Conservation (phyloP, 176 grass and related monocot species). For the Tuctoria greenei region DNA sequence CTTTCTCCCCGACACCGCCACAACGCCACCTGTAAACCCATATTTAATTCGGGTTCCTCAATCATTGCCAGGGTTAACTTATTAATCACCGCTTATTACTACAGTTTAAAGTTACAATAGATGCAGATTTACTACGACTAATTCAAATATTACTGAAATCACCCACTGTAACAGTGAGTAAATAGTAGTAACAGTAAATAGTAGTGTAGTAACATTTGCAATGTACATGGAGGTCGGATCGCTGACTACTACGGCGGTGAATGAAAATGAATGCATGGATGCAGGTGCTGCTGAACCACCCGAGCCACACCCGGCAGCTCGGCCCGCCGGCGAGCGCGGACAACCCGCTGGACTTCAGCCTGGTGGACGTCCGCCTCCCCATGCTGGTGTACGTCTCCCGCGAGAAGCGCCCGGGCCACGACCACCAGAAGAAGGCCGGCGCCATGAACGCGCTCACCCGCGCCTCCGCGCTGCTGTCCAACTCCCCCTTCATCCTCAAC, state of each 20-base stretch:
- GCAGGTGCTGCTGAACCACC: constrained; percentile 68
- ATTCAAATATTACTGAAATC: no score
- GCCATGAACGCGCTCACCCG: constrained; percentile 90
- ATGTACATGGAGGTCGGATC: background rate
- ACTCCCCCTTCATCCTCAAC: constrained; percentile 79
- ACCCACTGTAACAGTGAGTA: no score
- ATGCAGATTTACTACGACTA: no score
- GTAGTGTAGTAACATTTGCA: background rate
- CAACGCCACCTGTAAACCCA: constrained; percentile 23
- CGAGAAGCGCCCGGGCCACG: constrained; percentile 71
- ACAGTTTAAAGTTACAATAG: no score
- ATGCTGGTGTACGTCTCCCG: constrained; percentile 79
- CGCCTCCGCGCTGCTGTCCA: constrained; percentile 60
- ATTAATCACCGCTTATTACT: no score
- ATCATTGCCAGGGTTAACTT: background rate
- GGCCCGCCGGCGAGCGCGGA: constrained; percentile 55
- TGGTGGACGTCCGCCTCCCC: constrained; percentile 56
- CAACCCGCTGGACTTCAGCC: constrained; percentile 57
- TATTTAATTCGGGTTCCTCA: background rate
- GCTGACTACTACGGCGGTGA: background rate
- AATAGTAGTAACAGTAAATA: background rate
- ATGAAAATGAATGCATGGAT: no score
- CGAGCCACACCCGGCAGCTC: constrained; percentile 36
- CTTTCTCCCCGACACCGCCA: constrained; percentile 40
- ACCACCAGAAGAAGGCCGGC: constrained; percentile 94